Conservation (phyloP, 352 stramenopile genomes). For the Thraustotheca clavata region DNA sequence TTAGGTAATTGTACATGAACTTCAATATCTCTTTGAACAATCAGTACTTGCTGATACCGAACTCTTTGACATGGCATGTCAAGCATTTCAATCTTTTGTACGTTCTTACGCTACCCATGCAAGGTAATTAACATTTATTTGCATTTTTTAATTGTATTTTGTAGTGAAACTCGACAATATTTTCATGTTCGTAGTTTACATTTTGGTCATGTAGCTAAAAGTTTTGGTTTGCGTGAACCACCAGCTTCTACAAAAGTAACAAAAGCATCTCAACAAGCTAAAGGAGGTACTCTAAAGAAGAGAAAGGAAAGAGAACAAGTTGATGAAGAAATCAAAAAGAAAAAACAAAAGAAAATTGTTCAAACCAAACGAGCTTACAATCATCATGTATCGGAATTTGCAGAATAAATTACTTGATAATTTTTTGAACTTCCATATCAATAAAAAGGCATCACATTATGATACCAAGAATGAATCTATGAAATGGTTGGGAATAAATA, state of each 20-base stretch:
- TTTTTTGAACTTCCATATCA: background rate
- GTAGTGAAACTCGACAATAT: constrained; percentile 74
- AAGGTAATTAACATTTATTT: constrained; percentile 24
- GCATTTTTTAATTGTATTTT: background rate
- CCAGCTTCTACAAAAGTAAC: constrained; percentile 73
- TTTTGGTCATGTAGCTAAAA: constrained; percentile 91
- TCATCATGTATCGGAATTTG: constrained; percentile 73
- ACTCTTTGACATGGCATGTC: constrained; percentile 75
- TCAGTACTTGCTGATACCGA: constrained; percentile 70
- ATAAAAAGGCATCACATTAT: background rate
- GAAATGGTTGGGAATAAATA: background rate
- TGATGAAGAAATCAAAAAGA: constrained; percentile 36
- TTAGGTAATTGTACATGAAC: constrained; percentile 55
- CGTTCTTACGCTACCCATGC: constrained; percentile 90
- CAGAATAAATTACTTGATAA: constrained; percentile 30
- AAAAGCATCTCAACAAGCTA: constrained; percentile 58
- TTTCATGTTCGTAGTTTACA: constrained; percentile 91
- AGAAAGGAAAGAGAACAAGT: constrained; percentile 75
- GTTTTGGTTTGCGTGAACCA: constrained; percentile 84
- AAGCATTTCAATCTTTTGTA: constrained; percentile 90
- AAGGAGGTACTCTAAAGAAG: constrained; percentile 75
- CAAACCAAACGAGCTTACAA: constrained; percentile 55
- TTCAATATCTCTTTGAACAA: constrained; percentile 80
- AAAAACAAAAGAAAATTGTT: constrained; percentile 52
- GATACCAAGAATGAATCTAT: background rate